Percentiles rank a stretch among this genome's conserved stretches.
Evolutionary conservation across 352 stramenopile genomes (phyloP).

Genomic region (Pythium volutum): DNA sequence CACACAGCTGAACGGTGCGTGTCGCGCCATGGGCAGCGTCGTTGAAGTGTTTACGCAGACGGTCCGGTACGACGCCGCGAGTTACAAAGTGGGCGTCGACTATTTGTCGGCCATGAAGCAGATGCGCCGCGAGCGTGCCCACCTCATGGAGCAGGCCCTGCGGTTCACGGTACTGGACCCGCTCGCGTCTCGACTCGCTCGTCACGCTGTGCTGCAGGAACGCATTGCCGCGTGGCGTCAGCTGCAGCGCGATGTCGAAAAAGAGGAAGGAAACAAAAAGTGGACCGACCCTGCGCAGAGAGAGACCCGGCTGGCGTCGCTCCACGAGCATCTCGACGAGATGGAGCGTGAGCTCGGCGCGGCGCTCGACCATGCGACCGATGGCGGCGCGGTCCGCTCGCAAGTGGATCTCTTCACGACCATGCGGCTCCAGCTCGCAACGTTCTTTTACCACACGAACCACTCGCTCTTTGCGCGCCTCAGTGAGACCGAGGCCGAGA

Average conservation of each 20-base stretch:
- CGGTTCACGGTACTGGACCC: conserved; percentile 76
- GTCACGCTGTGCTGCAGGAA: conserved; percentile 40
- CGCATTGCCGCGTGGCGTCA: conserved; percentile 35
- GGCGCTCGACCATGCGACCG: conserved; percentile 40
- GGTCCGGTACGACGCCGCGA: conserved; percentile 35
- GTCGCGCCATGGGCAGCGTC: conserved; percentile 43
- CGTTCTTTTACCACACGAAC: conserved; percentile 73
- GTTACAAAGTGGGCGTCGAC: conserved; percentile 36
- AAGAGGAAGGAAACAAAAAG: conserved; percentile 39
- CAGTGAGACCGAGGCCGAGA: conserved; percentile 47
- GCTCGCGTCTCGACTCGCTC: conserved; percentile 47
- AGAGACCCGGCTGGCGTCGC: conserved; percentile 35
- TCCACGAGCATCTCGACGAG: conserved; percentile 39
- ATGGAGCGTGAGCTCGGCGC: conserved; percentile 39
- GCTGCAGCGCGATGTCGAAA: conserved; percentile 30
- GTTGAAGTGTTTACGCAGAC: conserved; percentile 56
- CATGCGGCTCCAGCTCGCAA: conserved; percentile 67
- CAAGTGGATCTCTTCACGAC: conserved; percentile 55
- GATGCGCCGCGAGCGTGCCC: conserved; percentile 50
- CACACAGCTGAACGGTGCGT: conserved; percentile 47
- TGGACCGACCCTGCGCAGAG: conserved; percentile 14
- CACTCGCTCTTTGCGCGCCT: conserved; percentile 49
- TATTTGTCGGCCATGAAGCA: conserved; percentile 49
- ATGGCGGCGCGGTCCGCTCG: conserved; percentile 30
- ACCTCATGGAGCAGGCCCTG: conserved; percentile 75